Conservation (phyloP, 1,284 basidiomycete genomes). For the Amylostereum areolatum region DNA sequence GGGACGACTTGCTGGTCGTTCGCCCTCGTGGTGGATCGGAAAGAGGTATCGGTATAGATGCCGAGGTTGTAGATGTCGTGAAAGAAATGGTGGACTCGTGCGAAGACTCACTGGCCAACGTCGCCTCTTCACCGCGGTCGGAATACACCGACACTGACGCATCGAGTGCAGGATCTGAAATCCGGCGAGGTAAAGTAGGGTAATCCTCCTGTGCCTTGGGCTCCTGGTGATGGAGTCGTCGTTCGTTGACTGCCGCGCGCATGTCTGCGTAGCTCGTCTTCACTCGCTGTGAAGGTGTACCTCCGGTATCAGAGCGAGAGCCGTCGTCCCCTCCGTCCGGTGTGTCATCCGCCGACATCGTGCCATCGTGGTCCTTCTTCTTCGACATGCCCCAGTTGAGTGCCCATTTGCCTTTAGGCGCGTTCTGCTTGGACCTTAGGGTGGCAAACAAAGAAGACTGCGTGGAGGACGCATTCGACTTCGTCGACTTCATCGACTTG, state of each 20-base stretch:
- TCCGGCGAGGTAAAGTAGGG: no score
- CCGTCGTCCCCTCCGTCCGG: constrained; percentile 32
- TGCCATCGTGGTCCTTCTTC: constrained; percentile 34
- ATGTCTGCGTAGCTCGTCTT: constrained; percentile 66
- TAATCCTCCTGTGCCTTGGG: no score
- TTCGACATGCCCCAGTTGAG: constrained; percentile 67
- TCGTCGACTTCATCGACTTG: constrained; percentile 7
- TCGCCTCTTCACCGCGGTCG: no score
- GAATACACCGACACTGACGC: no score
- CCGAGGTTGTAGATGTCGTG: constrained; percentile 8
- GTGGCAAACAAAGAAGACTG: constrained; percentile 61
- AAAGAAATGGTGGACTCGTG: no score
- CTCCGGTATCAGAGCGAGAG: constrained; percentile 26
- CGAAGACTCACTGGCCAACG: no score
- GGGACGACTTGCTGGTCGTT: constrained; percentile 22
- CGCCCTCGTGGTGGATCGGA: constrained; percentile 19
- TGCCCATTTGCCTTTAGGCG: constrained; percentile 85
- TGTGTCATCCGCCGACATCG: constrained; percentile 29
- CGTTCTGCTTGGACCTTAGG: constrained; percentile 74
- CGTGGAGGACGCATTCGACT: constrained; percentile 16
- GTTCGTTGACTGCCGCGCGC: constrained; percentile 59
- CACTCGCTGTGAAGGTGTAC: constrained; percentile 29
- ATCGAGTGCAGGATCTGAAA: no score
- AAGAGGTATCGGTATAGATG: constrained; percentile 29
- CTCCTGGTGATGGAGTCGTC: constrained; percentile 14